Evolutionary conservation across 345 rosid species (phyloP).

Genomic region (Eucalyptus sp.): DNA sequence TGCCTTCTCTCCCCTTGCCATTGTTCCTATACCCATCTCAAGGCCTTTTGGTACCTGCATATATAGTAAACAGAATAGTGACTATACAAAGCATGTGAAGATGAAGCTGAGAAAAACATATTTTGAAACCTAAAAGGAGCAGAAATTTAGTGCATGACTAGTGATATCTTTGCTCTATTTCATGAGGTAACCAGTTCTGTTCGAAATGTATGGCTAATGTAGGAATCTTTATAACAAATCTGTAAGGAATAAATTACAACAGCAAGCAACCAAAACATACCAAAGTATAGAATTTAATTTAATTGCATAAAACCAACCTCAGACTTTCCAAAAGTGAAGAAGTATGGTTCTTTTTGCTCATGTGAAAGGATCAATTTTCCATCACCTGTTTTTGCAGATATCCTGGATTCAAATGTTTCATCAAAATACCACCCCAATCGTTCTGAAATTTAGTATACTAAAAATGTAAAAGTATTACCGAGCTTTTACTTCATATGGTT

Average conservation of each 20-base stretch:
- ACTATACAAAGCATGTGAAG: background rate
- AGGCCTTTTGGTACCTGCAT: constrained; percentile 91
- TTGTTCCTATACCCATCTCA: constrained; percentile 94
- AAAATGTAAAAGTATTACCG: constrained; percentile 26
- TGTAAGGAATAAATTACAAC: background rate
- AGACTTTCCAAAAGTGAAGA: constrained; percentile 85
- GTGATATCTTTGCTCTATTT: background rate
- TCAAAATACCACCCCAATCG: background rate
- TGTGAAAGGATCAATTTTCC: constrained; percentile 49
- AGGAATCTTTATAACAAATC: background rate
- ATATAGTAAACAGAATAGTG: background rate
- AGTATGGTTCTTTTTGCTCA: constrained; percentile 58
- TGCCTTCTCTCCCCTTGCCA: constrained; percentile 85
- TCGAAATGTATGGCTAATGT: background rate
- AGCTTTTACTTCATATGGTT: constrained; percentile 85
- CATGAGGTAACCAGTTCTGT: background rate
- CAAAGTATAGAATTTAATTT: background rate
- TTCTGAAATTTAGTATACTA: background rate
- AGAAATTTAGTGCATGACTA: background rate
- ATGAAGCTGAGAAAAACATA: background rate
- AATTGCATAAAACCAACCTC: constrained; percentile 44
- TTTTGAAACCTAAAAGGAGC: background rate
- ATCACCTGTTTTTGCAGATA: constrained; percentile 71
- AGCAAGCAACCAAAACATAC: background rate
- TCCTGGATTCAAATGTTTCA: constrained; percentile 23